Evolutionary conservation across 2,329 filamentous ascomycete species (phyloP).

Genomic region (Tolypocladium sp.): DNA sequence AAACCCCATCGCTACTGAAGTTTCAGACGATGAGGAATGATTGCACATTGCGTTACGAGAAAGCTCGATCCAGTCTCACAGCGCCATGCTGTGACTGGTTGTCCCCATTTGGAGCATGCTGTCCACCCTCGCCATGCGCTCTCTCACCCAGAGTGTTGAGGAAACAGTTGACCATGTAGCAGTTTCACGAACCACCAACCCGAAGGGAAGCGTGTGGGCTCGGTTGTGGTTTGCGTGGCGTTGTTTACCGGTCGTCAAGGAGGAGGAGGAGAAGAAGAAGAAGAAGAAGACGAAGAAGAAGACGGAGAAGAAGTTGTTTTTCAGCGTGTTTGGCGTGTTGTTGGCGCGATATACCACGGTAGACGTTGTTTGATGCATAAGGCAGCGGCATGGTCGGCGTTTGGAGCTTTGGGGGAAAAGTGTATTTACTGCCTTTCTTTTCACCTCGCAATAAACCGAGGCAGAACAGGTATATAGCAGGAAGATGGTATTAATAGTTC

Average conservation of each 20-base stretch:
- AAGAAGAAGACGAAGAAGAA: too few relatives aligned
- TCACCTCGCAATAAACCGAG: slow-evolving; percentile 9
- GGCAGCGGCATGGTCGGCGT: slow-evolving; percentile 1
- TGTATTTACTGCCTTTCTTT: slow-evolving; percentile 7
- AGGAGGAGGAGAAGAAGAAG: not conserved
- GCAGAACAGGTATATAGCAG: slow-evolving; percentile 9
- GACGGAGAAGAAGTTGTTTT: not conserved
- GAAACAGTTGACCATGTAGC: slow-evolving; percentile 9
- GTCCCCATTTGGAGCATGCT: not conserved
- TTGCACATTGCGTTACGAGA: not conserved
- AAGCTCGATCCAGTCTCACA: not conserved
- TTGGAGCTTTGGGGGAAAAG: slow-evolving; percentile 2
- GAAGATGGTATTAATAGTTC: not conserved
- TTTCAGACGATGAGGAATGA: slow-evolving; percentile 17
- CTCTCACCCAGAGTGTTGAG: slow-evolving; percentile 1
- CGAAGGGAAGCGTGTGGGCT: not conserved
- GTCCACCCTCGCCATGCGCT: not conserved
- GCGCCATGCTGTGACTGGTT: not conserved
- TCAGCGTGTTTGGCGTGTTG: not conserved
- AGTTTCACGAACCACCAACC: slow-evolving; percentile 6
- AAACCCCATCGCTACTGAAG: slow-evolving; percentile 17
- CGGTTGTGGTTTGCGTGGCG: not conserved
- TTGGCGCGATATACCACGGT: not conserved
- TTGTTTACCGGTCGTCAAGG: not conserved
- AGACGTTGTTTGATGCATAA: slow-evolving; percentile 4